Evolutionary conservation across 1,139 yeast genomes (phyloP).

Genomic region (Hansenula lynferdii): DNA sequence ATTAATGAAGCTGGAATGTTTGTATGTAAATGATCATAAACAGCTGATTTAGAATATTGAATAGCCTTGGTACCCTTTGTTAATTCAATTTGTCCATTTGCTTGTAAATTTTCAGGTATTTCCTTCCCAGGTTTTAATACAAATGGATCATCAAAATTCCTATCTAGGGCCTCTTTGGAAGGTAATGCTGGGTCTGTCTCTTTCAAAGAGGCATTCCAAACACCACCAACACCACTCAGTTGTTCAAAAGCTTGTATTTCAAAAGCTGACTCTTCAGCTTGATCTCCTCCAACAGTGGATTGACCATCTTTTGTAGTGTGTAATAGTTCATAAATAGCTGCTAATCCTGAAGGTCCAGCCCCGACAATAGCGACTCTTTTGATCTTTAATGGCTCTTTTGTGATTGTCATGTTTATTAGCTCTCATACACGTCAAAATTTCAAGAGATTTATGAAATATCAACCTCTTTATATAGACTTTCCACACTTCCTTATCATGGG

Average conservation of each 20-base stretch:
- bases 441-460: no score
- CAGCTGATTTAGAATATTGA: background rate
- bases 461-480: no score
- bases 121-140: background rate
- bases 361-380: background rate
- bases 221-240: constrained; percentile 26
- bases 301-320: constrained; percentile 23
- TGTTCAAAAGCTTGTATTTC: constrained; percentile 27
- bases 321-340: constrained; percentile 18
- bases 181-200: constrained; percentile 15
- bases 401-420: background rate
- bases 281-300: constrained; percentile 13
- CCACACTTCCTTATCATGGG: no score
- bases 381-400: background rate
- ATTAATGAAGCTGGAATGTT: constrained; percentile 35
- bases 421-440: no score
- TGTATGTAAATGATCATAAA: constrained; percentile 35
- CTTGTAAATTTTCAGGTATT: background rate
- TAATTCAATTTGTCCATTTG: background rate
- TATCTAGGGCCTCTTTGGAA: constrained; percentile 14
- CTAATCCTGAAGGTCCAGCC: background rate
- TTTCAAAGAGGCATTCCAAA: constrained; percentile 23
- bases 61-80: background rate
- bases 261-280: constrained; percentile 17
- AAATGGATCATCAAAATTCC: constrained; percentile 20